phyloP scores from a whole-genome alignment of 768 basidiomycete species.

The Rhodotorula babjevae region DNA sequence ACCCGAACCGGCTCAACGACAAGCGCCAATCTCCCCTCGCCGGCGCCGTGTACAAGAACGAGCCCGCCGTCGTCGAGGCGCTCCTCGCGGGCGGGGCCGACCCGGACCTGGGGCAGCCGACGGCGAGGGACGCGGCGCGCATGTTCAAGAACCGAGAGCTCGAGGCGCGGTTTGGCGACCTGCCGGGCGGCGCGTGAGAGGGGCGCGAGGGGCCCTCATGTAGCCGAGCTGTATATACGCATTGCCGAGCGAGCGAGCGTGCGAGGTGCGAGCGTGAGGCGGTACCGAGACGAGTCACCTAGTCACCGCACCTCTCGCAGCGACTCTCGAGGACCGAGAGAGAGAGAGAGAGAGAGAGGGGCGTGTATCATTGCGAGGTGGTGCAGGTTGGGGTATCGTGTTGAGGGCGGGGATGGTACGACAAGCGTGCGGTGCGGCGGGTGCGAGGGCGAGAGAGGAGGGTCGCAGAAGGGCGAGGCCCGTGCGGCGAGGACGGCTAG shows the following conservation, averaged over 20 bases:
- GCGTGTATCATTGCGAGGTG: not conserved
- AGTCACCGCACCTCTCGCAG: too few relatives aligned
- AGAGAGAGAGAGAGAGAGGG: not conserved
- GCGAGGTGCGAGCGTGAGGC: not conserved
- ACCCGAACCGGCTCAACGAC: conserved; percentile 60
- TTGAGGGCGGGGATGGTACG: too few relatives aligned
- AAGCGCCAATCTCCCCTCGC: conserved; percentile 67
- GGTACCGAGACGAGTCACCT: too few relatives aligned
- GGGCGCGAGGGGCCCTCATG: not conserved
- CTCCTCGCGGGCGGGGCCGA: conserved; percentile 60
- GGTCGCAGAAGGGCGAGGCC: conserved; percentile 51
- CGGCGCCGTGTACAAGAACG: conserved; percentile 70
- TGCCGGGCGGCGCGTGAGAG: not conserved
- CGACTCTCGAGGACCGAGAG: not conserved
- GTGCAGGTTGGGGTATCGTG: not conserved
- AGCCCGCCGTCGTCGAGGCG: conserved; percentile 55
- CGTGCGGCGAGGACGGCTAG: not conserved
- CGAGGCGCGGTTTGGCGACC: conserved; percentile 1
- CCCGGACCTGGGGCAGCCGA: conserved; percentile 63
- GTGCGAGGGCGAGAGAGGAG: conserved; percentile 53
- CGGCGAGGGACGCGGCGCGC: conserved; percentile 63
- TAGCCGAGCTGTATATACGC: not conserved
- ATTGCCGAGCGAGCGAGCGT: not conserved
- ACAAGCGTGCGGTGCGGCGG: too few relatives aligned
- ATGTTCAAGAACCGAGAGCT: conserved; percentile 58